Base-by-base conservation (phyloP, 306 rosid genomes). In the Sicyos edulis region DNA sequence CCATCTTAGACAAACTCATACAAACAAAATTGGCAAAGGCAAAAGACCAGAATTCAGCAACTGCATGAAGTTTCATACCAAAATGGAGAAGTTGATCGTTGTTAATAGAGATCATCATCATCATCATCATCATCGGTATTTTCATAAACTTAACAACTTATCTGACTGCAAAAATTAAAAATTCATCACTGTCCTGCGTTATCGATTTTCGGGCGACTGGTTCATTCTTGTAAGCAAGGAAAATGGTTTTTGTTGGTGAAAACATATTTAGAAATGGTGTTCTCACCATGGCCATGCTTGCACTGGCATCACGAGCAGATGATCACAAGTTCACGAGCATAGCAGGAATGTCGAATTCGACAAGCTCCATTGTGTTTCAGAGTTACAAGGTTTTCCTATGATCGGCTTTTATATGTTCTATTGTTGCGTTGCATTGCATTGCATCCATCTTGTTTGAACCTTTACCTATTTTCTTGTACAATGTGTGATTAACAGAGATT, bases 1-100 rank as follows among this genome's bases (percentile, higher is more conserved):
- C 96, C 72, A 93, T 93, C 70, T 77, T 93, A 77, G 97, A 90
- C 85, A 90, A 81, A 77, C 98, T 90, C 65, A 77, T 86, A 87
- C 95, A 83, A 75, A 83, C 90, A 12, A 93, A 93, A 85, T 77
- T 88, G 88, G 85, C 85, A 15, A 90, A 87, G 76, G 75, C 85
- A 37, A 80, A 63, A 78, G 87, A 88, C 56, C 89, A 76, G 72
- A 81, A 55, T 63, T 71, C 86, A 73, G 56, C 45, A 72, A 54
- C 89, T 81, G 76, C 82, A n/a, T 84, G 62, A 79, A 29, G 63
- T 4, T 49, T 13, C 53, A 75, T 69, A 56, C 56, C 47, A 70
- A 74, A 29, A 40, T 40, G 74, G 66, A 32, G 75, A 40, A 78
- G 54, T 37, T 50, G 6, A 16, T n/a, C n/a, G 21, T 21, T 45